Conservation (phyloP, 2,329 filamentous ascomycete genomes). For the Beauveria rudraprayagi region DNA sequence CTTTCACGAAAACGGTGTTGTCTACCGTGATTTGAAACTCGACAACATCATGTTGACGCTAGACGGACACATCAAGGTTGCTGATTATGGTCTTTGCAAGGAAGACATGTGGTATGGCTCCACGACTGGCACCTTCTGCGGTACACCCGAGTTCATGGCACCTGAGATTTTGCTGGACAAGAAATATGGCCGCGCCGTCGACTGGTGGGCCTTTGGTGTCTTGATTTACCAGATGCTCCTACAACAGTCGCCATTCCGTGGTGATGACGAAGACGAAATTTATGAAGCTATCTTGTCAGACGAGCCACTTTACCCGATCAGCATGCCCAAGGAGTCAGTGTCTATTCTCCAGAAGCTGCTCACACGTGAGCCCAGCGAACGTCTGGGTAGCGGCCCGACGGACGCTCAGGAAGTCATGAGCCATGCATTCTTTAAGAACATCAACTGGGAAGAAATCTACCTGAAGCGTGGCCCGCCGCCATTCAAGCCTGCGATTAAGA, state of each 20-base stretch:
- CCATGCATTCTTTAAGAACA: slow-evolving; percentile 94
- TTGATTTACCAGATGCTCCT: slow-evolving; percentile 99
- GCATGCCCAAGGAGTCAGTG: slow-evolving; percentile 96
- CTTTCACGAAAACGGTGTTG: slow-evolving; percentile 98
- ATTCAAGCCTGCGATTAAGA: slow-evolving; percentile 84
- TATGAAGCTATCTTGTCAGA: slow-evolving; percentile 98
- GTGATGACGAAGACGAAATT: slow-evolving; percentile 98
- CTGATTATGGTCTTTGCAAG: slow-evolving; percentile 97
- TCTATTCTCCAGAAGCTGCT: slow-evolving; percentile 96
- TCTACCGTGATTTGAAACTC: slow-evolving; percentile 94
- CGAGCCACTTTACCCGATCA: slow-evolving; percentile 94
- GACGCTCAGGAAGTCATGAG: slow-evolving; percentile 99
- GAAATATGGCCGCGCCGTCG: slow-evolving; percentile 93
- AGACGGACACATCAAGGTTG: slow-evolving; percentile 98
- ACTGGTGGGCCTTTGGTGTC: slow-evolving; percentile 99
- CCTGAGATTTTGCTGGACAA: slow-evolving; percentile 98
- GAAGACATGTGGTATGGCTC: slow-evolving; percentile 99
- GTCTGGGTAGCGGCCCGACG: slow-evolving; percentile 87
- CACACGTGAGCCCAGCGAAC: slow-evolving; percentile 86
- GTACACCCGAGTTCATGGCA: slow-evolving; percentile 99
- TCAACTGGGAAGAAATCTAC: slow-evolving; percentile 99
- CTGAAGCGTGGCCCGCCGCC: slow-evolving; percentile 86
- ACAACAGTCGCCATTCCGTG: slow-evolving; percentile 96
- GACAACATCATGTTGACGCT: slow-evolving; percentile 86
- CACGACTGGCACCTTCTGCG: slow-evolving; percentile 95